Evolutionary conservation across 345 rosid species (phyloP).

Genomic region (Hibiscus syriacus): DNA sequence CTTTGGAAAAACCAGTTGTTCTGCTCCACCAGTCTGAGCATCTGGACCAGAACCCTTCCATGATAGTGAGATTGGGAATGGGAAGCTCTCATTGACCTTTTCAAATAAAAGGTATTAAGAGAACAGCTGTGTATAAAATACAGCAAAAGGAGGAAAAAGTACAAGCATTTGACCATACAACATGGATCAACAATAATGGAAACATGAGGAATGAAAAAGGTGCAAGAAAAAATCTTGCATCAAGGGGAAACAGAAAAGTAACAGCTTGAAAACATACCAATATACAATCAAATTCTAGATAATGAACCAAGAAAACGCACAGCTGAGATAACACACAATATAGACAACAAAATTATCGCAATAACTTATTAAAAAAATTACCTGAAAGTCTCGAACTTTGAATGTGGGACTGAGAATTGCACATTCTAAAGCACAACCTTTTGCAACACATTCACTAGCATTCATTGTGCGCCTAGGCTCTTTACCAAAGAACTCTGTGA

Average conservation of each 20-base stretch:
- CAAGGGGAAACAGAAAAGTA: neutral
- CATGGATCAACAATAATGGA: neutral
- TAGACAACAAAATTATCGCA: neutral
- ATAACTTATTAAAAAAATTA: slow-evolving; percentile 10
- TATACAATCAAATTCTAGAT: neutral
- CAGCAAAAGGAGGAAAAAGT: neutral
- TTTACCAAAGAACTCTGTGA: slow-evolving; percentile 88
- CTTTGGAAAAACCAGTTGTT: slow-evolving; percentile 73
- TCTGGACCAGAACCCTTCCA: slow-evolving; percentile 81
- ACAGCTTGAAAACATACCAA: neutral
- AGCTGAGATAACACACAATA: neutral
- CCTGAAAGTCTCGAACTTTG: slow-evolving; percentile 97
- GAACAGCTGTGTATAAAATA: neutral
- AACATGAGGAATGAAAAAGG: neutral
- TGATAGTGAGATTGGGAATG: slow-evolving; percentile 63
- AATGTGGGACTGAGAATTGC: slow-evolving; percentile 97
- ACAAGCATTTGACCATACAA: neutral
- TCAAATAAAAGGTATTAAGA: neutral
- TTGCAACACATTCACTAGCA: slow-evolving; percentile 94
- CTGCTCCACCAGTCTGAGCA: slow-evolving; percentile 48
- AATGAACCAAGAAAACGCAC: neutral
- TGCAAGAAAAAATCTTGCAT: neutral
- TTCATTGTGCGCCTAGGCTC: slow-evolving; percentile 97
- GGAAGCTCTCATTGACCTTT: slow-evolving; percentile 83
- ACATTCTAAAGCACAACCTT: slow-evolving; percentile 86